phyloP scores from a whole-genome alignment of 805 yeast genomes.

The Metschnikowia gruessii region DNA sequence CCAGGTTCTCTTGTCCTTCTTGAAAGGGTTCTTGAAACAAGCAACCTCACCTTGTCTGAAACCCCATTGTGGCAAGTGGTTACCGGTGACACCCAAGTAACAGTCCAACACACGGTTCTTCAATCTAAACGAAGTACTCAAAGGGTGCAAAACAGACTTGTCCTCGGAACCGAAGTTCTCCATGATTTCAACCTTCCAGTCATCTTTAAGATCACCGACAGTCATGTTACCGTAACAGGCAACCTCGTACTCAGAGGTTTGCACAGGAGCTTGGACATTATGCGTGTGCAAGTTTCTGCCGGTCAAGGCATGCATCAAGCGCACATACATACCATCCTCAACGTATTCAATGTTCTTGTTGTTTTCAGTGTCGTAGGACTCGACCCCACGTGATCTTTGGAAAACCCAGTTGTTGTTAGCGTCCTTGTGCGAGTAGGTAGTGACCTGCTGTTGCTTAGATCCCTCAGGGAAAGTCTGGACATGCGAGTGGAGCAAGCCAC shows the following conservation, averaged over 20 bases:
- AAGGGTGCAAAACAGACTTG: slow-evolving; percentile 60
- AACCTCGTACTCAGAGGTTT: slow-evolving; percentile 55
- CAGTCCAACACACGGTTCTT: slow-evolving; percentile 68
- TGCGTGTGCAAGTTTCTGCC: slow-evolving; percentile 72
- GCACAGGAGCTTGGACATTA: slow-evolving; percentile 59
- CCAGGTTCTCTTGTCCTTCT: slow-evolving; percentile 81
- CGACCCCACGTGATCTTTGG: slow-evolving; percentile 46
- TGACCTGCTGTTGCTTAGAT: slow-evolving; percentile 47
- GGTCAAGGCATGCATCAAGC: slow-evolving; percentile 62
- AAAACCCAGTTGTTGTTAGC: slow-evolving; percentile 44
- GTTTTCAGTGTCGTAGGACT: slow-evolving; percentile 31
- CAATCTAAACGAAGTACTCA: slow-evolving; percentile 79
- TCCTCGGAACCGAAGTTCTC: slow-evolving; percentile 59
- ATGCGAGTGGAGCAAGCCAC: slow-evolving; percentile 47
- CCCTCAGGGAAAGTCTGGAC: slow-evolving; percentile 47
- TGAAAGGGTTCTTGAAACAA: slow-evolving; percentile 65
- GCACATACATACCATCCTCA: slow-evolving; percentile 56
- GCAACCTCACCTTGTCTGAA: slow-evolving; percentile 96
- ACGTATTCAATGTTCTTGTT: slow-evolving; percentile 38
- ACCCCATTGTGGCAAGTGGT: slow-evolving; percentile 91
- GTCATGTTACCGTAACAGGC: slow-evolving; percentile 68
- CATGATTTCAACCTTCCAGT: slow-evolving; percentile 71
- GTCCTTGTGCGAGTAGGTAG: slow-evolving; percentile 47
- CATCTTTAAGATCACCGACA: slow-evolving; percentile 69
- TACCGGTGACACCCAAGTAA: slow-evolving; percentile 82